Evolutionary conservation across 495 filamentous ascomycete species (phyloP).

Genomic region (Annulohypoxylon nitens): DNA sequence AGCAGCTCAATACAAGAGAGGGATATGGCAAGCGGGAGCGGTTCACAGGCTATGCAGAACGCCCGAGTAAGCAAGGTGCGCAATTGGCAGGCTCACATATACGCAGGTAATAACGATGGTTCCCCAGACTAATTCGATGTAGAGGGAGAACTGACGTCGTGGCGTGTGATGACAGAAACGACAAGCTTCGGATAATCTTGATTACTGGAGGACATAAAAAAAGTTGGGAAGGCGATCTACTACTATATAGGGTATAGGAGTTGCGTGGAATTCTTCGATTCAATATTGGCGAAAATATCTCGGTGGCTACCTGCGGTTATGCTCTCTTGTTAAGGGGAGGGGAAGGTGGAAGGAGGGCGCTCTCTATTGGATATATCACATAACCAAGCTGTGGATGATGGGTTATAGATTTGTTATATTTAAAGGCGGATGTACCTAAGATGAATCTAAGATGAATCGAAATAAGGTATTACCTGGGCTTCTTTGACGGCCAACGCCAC

Average conservation of each 20-base stretch:
- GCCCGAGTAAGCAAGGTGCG: conserved; percentile 49
- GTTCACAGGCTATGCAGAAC: conserved; percentile 47
- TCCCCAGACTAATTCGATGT: conserved; percentile 25
- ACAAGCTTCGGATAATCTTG: conserved; percentile 46
- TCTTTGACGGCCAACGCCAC: neutral
- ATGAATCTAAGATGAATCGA: conserved; percentile 8
- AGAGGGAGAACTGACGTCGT: conserved; percentile 38
- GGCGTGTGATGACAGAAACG: conserved; percentile 44
- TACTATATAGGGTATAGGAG: conserved; percentile 30
- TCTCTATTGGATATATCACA: neutral
- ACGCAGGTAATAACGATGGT: conserved; percentile 54
- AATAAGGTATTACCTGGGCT: neutral
- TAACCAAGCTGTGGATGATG: conserved; percentile 10
- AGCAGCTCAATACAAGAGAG: conserved; percentile 32
- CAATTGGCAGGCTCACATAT: conserved; percentile 58
- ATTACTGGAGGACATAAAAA: neutral
- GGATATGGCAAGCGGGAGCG: conserved; percentile 40
- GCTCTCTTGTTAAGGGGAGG: conserved; percentile 27
- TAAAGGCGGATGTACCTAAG: conserved; percentile 2
- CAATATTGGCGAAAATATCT: conserved; percentile 16
- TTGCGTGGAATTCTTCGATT: conserved; percentile 18
- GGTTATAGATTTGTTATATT: conserved; percentile 14
- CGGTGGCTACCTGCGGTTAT: conserved; percentile 32
- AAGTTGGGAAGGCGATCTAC: conserved; percentile 19
- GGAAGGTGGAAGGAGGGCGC: neutral